Evolutionary conservation across 116 monocot genomes (phyloP), one percentile per base, ranked within the genome.

Genomic region (Dioscorea cayenensis): DNA sequence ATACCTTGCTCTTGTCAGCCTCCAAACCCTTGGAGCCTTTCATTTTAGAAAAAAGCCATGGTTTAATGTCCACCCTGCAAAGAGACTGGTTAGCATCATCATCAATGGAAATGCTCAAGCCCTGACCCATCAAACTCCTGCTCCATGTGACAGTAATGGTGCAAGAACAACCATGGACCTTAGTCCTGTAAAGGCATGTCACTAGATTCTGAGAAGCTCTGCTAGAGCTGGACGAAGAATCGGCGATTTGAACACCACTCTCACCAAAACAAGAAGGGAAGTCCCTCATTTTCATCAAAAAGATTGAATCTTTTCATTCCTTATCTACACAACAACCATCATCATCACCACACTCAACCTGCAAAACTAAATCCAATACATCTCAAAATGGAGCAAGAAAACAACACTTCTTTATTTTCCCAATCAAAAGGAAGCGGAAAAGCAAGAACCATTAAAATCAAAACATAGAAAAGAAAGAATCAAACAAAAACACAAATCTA

Each of bases 211-310:
- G 63, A 63, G 63, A 63, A 63, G 63, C 63, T 13, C 27, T 22
- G 23, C 6, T 63, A 22, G 63, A 21, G 27, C 27, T 63, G 1
- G 63, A 63, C 6, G 63, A 22, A 22, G 63, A 63, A 63, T 63
- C 23, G 6, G 27, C 20, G 8, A 63, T 21, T 63, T 63, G 27
- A 23, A 63, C 27, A 20, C 63, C 27, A 21, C 22, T 27, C 63
- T 23, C 63, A 22, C 63, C 66, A 36, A 66, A 66, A 66, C 66
- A 66, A 36, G 66, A 66, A 66, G 63, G 66, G 66, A 66, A 66
- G 66, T 66, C 36, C 35, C 66, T 66, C 66, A 66, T 66, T 11
- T 16, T 66, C 29, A 66, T 36, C 29, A 66, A 29, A 18, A 32
- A 66, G 35, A 35, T 66, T 66, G 28, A 64, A 66, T 28, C 66